Evolutionary conservation across 192 early-diverging fungal genomes (phyloP), one percentile per base, ranked within the genome.

Genomic region (Entomortierella parvispora): DNA sequence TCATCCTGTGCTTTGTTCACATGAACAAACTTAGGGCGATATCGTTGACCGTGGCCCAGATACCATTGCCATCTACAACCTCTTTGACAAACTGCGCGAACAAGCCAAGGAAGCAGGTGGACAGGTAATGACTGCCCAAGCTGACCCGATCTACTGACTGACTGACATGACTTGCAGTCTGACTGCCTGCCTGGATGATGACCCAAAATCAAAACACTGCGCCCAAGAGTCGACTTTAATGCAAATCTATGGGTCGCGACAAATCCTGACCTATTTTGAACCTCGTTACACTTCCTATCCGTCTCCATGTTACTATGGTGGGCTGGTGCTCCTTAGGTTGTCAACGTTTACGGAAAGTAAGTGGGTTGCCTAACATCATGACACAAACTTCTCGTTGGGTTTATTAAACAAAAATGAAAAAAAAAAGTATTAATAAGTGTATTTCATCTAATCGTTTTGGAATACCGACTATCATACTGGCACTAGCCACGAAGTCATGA

Each of bases 41-140:
- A 84, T 94, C 3, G 88, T 94, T 7, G 92, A 94, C 65, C 61
- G 92, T 33, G 91, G 92, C 18, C 77, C 85, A 0, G 91, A 94
- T 66, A 93, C 91, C 2, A 91, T 94, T 45, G 61, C 58, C 9
- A 53, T 94, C 8, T 94, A 92, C 71, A 70, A 84, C 11, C 68
- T 92, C 42, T 72, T 93, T 37, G 70, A 83, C 42, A 78, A 82
- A 25, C 71, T 94, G 15, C 64, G 81, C 56, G 70, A 80, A 14
- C 89, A 93, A 42, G 91, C 91, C 12, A 40, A 62, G 4, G 65
- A 71, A 26, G 71, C 68, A 1, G 87, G 87, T 22, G 84, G 86
- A 26, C 60, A 68, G 85, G 88, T 68, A 78, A 49, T 6, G 46
- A 10, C n/a, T 4, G 15, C 7, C 7, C 32, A 31, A 12, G 6